Evolutionary conservation across 108 stramenopile species (phyloP).

Genomic region (Nitzschia sp.): DNA sequence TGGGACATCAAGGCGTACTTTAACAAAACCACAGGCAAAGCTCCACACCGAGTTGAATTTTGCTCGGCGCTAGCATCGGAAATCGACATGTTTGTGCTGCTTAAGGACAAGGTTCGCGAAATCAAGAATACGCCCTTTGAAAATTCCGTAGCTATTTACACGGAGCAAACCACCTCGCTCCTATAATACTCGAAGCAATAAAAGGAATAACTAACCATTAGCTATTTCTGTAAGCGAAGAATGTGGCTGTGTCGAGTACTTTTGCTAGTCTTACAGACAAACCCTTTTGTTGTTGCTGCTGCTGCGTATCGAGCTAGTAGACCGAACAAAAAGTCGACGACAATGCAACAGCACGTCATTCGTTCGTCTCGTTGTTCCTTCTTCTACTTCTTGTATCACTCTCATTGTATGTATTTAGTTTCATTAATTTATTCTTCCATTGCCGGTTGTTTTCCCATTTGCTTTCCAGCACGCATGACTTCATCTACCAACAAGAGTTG

Average conservation of each 20-base stretch:
- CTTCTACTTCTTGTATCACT: too few species aligned
- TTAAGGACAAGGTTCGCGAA: constrained; percentile 6
- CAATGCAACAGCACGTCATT: too few species aligned
- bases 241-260: too few species aligned
- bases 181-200: background rate
- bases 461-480: constrained; percentile 98
- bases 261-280: too few species aligned
- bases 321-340: too few species aligned
- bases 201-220: background rate
- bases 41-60: background rate
- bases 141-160: constrained; percentile 12
- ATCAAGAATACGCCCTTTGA: constrained; percentile 8
- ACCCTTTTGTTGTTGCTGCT: too few species aligned
- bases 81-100: constrained; percentile 10
- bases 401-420: too few species aligned
- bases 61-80: background rate
- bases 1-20: constrained; percentile 8
- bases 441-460: constrained; percentile 82
- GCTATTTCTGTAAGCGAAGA: too few species aligned
- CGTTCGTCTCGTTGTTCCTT: too few species aligned
- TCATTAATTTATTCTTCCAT: constrained; percentile 26
- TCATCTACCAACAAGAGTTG: constrained; percentile 98
- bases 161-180: constrained; percentile 7
- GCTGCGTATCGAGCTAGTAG: too few species aligned
- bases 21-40: background rate